Evolutionary conservation across 2,329 filamentous ascomycete species (phyloP), one percentile per base, ranked within the genome.

Genomic region (Sclerotinia trifoliorum): DNA sequence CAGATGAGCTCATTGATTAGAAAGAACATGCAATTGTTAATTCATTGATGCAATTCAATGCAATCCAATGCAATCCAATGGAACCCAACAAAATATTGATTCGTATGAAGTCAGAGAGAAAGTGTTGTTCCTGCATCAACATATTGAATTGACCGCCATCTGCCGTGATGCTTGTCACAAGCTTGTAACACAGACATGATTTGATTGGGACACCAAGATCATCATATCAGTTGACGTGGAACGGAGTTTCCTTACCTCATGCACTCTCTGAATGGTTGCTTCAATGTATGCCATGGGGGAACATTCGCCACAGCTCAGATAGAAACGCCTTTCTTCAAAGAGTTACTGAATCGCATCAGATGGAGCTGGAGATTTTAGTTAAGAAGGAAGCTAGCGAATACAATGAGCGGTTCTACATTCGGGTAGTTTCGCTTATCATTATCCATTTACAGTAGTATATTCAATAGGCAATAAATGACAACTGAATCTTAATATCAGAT

Each of bases 141-240:
- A 62, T 62, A 51, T 51, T 51, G 44, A 19, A 24, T 61, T 35
- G 58, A 35, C 44, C 42, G 26, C 32, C 58, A 60, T 52, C 24
- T 24, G 52, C 19, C 4, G n/a, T 56, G 29, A 35, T 62, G 32
- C 48, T 51, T 39, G 48, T 63, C 60, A 51, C 46, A n/a, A 52
- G 60, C 60, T 63, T 51, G 46, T 51, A n/a, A 51, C 15, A 51
- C 60, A 51, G 46, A 51, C 46, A 39, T 51, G 46, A 51, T 61
- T 61, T 49, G 7, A 49, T 61, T 61, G 58, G 58, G 46, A 32
- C 57, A 62, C 58, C 29, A 49, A 62, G 58, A 62, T 62, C 58
- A 51, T 62, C 58, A n/a, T 62, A 62, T 62, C 60, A 63, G 60
- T 63, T 52, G 46, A 63, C 44, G 46, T 63, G 48, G 21, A 51